Conservation (phyloP, 148 eudicot species). For the Silene conica region DNA sequence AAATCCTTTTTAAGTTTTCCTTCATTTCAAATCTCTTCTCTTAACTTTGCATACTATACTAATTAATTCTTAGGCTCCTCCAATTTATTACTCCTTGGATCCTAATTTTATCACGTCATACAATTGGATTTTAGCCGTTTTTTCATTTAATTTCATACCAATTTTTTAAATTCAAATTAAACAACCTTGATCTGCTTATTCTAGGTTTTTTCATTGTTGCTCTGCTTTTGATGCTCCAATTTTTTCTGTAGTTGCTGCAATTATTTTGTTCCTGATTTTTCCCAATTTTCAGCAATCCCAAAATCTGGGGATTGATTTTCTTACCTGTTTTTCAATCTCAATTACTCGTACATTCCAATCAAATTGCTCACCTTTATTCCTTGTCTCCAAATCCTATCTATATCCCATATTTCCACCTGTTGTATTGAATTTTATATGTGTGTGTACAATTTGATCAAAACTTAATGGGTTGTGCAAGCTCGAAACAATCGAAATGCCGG, state of each 20-base stretch:
- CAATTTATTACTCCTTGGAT: not conserved
- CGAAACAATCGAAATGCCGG: slow-evolving; percentile 51
- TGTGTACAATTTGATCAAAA: not conserved
- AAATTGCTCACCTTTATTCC: not conserved
- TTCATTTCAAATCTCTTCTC: too few relatives aligned
- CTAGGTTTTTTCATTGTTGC: not conserved
- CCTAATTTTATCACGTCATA: too few relatives aligned
- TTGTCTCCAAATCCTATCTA: not conserved
- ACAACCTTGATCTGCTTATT: not conserved
- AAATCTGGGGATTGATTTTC: slow-evolving; percentile 25
- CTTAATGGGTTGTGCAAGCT: slow-evolving; percentile 74
- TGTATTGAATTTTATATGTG: not conserved
- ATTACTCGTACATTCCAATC: slow-evolving; percentile 8
- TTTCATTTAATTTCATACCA: not conserved
- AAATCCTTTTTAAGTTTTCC: too few relatives aligned
- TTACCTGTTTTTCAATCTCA: slow-evolving; percentile 30
- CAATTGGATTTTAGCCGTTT: too few relatives aligned
- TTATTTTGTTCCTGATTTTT: not conserved
- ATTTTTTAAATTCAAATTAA: slow-evolving; percentile 7
- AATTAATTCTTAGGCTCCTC: not conserved
- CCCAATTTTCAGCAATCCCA: slow-evolving; percentile 21
- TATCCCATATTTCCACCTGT: slow-evolving; percentile 8
- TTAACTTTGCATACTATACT: not conserved
- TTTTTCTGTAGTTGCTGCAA: slow-evolving; percentile 9
- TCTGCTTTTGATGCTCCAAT: slow-evolving; percentile 16